Base-by-base conservation (phyloP, 2,329 filamentous ascomycete species). In the Conoideocrella luteorostrata region DNA sequence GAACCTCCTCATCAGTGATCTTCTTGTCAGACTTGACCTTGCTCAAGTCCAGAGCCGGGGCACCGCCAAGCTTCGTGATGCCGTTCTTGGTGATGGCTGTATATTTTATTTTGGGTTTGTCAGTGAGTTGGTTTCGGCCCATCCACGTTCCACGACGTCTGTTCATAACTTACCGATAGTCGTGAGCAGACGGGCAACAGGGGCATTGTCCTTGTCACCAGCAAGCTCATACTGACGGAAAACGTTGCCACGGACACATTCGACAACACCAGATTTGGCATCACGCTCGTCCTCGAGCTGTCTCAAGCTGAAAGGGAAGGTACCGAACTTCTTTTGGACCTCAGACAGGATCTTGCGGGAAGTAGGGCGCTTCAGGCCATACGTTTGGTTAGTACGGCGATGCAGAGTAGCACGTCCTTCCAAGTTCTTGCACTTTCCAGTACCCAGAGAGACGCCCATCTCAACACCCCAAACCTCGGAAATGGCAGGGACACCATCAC, bases 381-480 rank as follows among this genome's bases (percentile, higher is more conserved):
- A 96, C 49, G 88, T 96, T 56, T 88, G 90, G 54, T 80, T 84
- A 46, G 93, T 97, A 59, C 91, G 86, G 63, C 91, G 88, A 72
- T 97, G 89, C 52, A 98, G 79, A 38, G 93, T 98, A 41, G 93
- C 74, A 52, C 93, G 82, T 69, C 94, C 85, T 60, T 88, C 82
- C 49, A 95, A 75, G 55, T 75, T 84, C 84, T 97, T 98, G 68
- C 95, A 86, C 77, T 98, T 98, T 64, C 93, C 93, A 50, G 81
- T 83, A 52, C 90, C 90, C 57, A 93, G 72, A 68, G 86, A 93
- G 62, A 98, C 80, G 56, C 91, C 91, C 63, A 96, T 82, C 76
- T 98, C 93, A 44, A 98, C 88, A 67, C 93, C 93, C 93, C 93
- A 98, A 49, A 95, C 90, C 65, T 98, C 93, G 54, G 88, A 85